phyloP scores from a whole-genome alignment of 2,329 filamentous ascomycete species.

The Aspergillus texensis region DNA sequence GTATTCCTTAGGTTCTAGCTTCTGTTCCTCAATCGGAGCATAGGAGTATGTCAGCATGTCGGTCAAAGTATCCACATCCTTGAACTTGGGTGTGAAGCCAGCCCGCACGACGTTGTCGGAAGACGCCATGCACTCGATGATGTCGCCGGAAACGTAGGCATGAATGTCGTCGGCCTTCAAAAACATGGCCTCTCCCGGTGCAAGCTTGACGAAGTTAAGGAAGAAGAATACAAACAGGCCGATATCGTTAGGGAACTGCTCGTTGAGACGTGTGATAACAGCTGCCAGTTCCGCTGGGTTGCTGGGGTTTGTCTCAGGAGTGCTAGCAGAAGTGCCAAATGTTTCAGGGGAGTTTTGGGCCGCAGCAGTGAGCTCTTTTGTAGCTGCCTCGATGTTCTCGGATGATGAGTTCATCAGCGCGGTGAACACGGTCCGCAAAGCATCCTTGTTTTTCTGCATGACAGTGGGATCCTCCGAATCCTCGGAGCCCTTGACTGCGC shows the following conservation, averaged over 20 bases:
- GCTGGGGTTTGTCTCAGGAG: constrained; percentile 38
- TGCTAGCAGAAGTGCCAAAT: constrained; percentile 65
- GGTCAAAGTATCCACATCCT: constrained; percentile 87
- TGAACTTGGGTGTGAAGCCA: constrained; percentile 97
- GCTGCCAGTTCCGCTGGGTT: constrained; percentile 67
- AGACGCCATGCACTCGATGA: constrained; percentile 98
- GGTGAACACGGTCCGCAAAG: constrained; percentile 73
- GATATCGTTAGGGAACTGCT: constrained; percentile 85
- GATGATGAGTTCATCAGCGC: constrained; percentile 77
- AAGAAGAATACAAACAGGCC: constrained; percentile 96
- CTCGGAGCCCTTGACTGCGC: constrained; percentile 59
- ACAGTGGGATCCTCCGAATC: constrained; percentile 49
- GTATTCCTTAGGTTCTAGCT: constrained; percentile 84
- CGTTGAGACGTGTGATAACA: constrained; percentile 75
- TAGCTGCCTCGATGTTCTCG: constrained; percentile 65
- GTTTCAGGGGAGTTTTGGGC: constrained; percentile 68
- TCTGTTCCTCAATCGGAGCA: constrained; percentile 91
- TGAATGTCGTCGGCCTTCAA: constrained; percentile 96
- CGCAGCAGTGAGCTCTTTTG: constrained; percentile 69
- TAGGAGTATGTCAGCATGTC: constrained; percentile 94
- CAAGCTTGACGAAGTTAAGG: constrained; percentile 88
- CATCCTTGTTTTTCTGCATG: constrained; percentile 71
- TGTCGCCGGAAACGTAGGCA: constrained; percentile 77
- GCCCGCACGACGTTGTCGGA: constrained; percentile 99
- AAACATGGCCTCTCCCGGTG: constrained; percentile 92